Evolutionary conservation across 108 stramenopile genomes (phyloP).

Genomic region (Stephanodiscus triporus): DNA sequence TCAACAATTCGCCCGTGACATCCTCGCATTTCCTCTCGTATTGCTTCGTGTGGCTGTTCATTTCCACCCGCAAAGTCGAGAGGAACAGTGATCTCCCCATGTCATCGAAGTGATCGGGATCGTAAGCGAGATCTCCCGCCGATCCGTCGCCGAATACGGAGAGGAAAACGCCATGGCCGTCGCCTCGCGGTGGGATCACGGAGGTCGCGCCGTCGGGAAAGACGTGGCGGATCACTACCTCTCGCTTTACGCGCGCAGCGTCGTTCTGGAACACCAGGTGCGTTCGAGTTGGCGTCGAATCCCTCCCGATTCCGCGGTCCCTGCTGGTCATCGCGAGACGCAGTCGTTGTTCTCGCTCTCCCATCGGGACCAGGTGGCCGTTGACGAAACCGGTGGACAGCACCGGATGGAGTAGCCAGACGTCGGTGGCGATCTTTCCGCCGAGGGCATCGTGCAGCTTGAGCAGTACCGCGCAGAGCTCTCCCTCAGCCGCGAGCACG

Average conservation of each 20-base stretch:
- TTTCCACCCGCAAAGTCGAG: constrained; percentile 50
- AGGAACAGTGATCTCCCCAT: constrained; percentile 47
- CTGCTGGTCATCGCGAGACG: neutral
- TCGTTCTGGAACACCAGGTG: constrained; percentile 41
- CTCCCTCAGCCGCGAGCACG: constrained; percentile 38
- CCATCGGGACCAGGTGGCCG: constrained; percentile 26
- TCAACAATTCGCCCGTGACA: constrained; percentile 48
- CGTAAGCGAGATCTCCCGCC: constrained; percentile 10
- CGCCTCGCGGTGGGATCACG: constrained; percentile 9
- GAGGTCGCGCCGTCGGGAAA: constrained; percentile 18
- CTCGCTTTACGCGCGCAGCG: constrained; percentile 24
- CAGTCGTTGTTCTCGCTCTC: neutral
- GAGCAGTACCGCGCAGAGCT: constrained; percentile 37
- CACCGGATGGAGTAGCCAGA: constrained; percentile 38
- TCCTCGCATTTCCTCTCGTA: constrained; percentile 56
- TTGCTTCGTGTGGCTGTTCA: constrained; percentile 59
- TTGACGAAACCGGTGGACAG: constrained; percentile 40
- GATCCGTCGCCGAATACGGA: constrained; percentile 5
- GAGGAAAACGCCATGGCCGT: constrained; percentile 1
- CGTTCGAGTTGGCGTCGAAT: constrained; percentile 4
- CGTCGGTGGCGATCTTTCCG: constrained; percentile 1
- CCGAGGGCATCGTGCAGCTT: constrained; percentile 35
- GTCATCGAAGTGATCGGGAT: constrained; percentile 42
- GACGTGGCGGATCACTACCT: constrained; percentile 29
- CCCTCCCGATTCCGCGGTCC: neutral